Evolutionary conservation across 257 asterid species (phyloP).

Genomic region (Solanum tacnaense): DNA sequence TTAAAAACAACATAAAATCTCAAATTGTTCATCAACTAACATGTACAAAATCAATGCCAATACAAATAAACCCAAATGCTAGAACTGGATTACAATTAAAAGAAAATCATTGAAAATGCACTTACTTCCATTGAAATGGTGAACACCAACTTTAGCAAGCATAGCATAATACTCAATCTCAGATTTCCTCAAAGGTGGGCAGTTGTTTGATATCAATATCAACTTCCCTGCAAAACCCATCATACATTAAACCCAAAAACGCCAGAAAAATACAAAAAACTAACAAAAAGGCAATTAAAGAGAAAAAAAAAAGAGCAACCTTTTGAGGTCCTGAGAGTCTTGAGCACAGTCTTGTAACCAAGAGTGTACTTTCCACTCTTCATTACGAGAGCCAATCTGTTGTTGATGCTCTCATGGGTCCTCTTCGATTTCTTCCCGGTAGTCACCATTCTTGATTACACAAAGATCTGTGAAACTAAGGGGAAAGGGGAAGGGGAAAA

Average conservation of each 20-base stretch:
- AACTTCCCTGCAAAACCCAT: slow-evolving; percentile 38
- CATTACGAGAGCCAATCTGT: slow-evolving; percentile 68
- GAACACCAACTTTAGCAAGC: slow-evolving; percentile 83
- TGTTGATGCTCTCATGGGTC: slow-evolving; percentile 77
- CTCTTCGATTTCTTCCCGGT: slow-evolving; percentile 32
- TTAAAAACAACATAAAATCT: neutral
- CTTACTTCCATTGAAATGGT: slow-evolving; percentile 79
- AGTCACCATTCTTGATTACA: neutral
- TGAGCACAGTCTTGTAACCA: slow-evolving; percentile 83
- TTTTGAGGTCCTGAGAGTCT: slow-evolving; percentile 63
- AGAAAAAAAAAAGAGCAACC: slow-evolving; percentile 12
- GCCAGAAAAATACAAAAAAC: neutral
- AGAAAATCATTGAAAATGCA: neutral
- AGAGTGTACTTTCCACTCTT: slow-evolving; percentile 82
- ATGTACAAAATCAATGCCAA: neutral
- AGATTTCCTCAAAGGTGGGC: slow-evolving; percentile 79
- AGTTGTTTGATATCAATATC: slow-evolving; percentile 72
- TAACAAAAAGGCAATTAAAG: neutral
- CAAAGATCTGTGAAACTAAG: neutral
- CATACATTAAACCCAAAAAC: neutral
- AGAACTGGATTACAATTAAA: neutral
- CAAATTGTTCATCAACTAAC: neutral
- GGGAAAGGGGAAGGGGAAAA: slow-evolving; percentile 9
- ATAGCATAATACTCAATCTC: slow-evolving; percentile 87
- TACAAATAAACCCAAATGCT: neutral